phyloP scores from a whole-genome alignment of 257 asterid genomes.

The Salvia miltiorrhiza region DNA sequence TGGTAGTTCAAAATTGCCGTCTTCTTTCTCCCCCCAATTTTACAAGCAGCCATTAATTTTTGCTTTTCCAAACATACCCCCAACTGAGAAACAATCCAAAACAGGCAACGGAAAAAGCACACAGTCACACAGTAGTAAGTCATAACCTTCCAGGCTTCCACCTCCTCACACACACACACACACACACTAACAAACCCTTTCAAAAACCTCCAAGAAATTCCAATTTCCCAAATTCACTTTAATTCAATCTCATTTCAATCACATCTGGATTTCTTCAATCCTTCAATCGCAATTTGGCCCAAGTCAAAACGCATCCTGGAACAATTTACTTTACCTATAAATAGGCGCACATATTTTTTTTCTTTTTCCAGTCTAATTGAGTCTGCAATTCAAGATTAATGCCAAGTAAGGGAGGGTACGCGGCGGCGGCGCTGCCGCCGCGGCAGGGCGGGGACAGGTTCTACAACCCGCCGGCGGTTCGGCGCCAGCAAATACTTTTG shows the following conservation, averaged over 20 bases:
- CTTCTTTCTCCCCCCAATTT: slow-evolving; percentile 13
- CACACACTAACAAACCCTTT: slow-evolving; percentile 27
- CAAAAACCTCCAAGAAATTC: slow-evolving; percentile 29
- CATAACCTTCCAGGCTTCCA: slow-evolving; percentile 34
- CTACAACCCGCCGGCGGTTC: slow-evolving; percentile 51
- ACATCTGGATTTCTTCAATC: slow-evolving; percentile 22
- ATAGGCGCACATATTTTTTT: slow-evolving; percentile 20
- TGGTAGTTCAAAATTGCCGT: slow-evolving; percentile 14
- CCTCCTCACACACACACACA: slow-evolving; percentile 19
- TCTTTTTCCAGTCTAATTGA: not conserved
- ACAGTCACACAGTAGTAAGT: slow-evolving; percentile 18
- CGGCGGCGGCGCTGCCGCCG: slow-evolving; percentile 43
- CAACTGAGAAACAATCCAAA: slow-evolving; percentile 25
- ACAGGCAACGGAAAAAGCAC: slow-evolving; percentile 15
- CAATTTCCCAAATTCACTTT: slow-evolving; percentile 26
- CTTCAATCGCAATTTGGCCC: slow-evolving; percentile 13
- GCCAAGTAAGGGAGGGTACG: slow-evolving; percentile 65
- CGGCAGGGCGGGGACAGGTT: slow-evolving; percentile 55
- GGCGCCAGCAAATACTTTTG: slow-evolving; percentile 47
- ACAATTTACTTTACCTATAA: slow-evolving; percentile 20
- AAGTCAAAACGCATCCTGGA: slow-evolving; percentile 14
- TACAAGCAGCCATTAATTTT: not conserved
- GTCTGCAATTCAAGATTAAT: slow-evolving; percentile 26
- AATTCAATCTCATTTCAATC: slow-evolving; percentile 30
- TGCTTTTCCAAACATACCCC: slow-evolving; percentile 28